phyloP scores from a whole-genome alignment of 176 grass and related monocot genomes.

The Hyparrhenia diplandra region DNA sequence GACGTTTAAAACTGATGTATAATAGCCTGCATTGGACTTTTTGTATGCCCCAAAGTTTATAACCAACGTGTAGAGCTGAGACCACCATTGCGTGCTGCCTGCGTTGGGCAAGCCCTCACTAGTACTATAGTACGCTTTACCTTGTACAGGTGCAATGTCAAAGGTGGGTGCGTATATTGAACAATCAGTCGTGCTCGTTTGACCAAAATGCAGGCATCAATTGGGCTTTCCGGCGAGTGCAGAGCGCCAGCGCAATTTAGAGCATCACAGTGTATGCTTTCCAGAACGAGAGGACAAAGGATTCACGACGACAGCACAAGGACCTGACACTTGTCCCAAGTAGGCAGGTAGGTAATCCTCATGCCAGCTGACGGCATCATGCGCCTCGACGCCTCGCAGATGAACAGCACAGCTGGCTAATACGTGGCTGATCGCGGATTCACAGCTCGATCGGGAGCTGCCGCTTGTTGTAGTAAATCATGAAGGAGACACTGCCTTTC shows the following conservation, averaged over 20 bases:
- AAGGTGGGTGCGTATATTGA: background rate
- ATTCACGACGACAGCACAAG: background rate
- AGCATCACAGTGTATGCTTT: background rate
- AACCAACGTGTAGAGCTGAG: too few species aligned
- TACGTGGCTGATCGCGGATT: background rate
- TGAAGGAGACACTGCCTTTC: too few species aligned
- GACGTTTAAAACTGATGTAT: too few species aligned
- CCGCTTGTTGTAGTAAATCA: too few species aligned
- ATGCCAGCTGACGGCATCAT: background rate
- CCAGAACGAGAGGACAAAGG: background rate
- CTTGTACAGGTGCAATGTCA: background rate
- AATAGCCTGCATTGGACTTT: too few species aligned
- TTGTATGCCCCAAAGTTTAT: too few species aligned
- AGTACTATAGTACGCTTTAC: background rate
- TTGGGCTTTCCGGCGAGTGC: background rate
- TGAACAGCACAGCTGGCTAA: background rate
- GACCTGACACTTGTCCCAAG: conserved; percentile 1
- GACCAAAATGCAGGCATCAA: background rate
- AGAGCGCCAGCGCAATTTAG: background rate
- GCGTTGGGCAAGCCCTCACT: too few species aligned
- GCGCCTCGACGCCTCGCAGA: background rate
- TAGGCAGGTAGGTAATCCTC: too few species aligned
- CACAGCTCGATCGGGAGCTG: background rate
- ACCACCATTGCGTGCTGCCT: too few species aligned
- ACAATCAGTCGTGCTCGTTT: background rate